Evolutionary conservation across 805 yeast species (phyloP), one percentile per base, ranked within the genome.

Genomic region (Metschnikowia proteae): DNA sequence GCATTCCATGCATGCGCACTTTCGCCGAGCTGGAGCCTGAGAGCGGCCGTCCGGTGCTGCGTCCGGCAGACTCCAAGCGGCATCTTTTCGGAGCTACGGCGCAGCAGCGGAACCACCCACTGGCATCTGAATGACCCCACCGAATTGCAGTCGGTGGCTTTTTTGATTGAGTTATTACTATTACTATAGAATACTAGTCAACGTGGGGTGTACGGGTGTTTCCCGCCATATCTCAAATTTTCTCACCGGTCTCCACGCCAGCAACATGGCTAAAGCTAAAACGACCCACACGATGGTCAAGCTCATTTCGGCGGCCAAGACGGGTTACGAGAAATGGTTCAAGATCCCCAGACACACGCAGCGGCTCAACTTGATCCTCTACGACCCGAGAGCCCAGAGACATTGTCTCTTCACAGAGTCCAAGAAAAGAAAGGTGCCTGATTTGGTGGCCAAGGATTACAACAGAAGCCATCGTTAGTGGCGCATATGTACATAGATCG

Each of bases 341-440:
- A 74, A 82, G 45, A 80, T 91, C 41, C 94, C 90, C 43, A 84
- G 97, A 73, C 82, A 87, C 46, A 82, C 95, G 3, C 87, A 88
- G 43, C 74, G 81, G 49, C 83, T 92, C 53, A 82, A 81, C 42
- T 94, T 89, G 62, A 84, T 91, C 23, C 54, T 58, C 40, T 57
- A 59, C 52, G 64, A 62, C 49, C 64, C 66, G 30, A 56, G 71
- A 52, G 97, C 88, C 8, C 83, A 86, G 68, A 83, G 96, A 67
- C 97, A 90, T 72, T 96, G 94, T 45, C 74, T 92, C 52, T 92
- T 94, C 73, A 82, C 83, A 29, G 99, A 92, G 66, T 80, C 86
- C 46, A 88, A 87, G 66, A 89, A 88, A 76, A 82, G 99, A 67
- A 89, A 86, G 67, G 79, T 84, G 10, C 82, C 82, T 6, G 82